Evolutionary conservation across 768 basidiomycete genomes (phyloP).

Genomic region (Boletus eberwhitei): DNA sequence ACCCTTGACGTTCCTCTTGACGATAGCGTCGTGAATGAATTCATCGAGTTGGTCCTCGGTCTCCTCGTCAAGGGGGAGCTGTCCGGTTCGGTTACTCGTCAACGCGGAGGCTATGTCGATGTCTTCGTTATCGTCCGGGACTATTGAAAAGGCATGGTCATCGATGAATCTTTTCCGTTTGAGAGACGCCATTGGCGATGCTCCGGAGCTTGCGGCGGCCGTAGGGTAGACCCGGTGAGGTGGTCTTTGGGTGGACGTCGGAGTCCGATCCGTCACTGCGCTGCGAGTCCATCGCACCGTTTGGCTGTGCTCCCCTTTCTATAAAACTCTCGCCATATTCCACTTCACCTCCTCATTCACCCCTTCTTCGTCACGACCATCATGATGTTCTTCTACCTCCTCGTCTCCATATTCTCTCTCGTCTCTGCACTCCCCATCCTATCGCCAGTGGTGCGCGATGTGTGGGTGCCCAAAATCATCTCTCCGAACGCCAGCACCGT

Average conservation of each 20-base stretch:
- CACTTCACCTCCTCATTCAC: slow-evolving; percentile 1
- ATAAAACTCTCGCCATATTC: slow-evolving; percentile 7
- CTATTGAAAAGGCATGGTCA: not conserved
- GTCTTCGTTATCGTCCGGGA: slow-evolving; percentile 34
- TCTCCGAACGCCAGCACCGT: slow-evolving; percentile 34
- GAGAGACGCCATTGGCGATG: slow-evolving; percentile 26
- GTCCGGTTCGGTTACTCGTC: slow-evolving; percentile 28
- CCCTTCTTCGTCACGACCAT: slow-evolving; percentile 13
- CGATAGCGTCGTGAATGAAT: slow-evolving; percentile 66
- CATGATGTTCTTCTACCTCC: slow-evolving; percentile 20
- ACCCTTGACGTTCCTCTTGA: slow-evolving; percentile 67
- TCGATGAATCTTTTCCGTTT: slow-evolving; percentile 31
- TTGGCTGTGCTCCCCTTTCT: slow-evolving; percentile 6
- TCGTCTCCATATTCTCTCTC: slow-evolving; percentile 19
- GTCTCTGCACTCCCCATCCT: slow-evolving; percentile 31
- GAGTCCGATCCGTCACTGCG: slow-evolving; percentile 1
- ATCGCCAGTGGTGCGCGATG: slow-evolving; percentile 36
- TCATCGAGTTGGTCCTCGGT: slow-evolving; percentile 51
- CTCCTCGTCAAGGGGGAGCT: not conserved
- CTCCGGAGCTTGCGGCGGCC: slow-evolving; percentile 10
- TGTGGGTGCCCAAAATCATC: slow-evolving; percentile 44
- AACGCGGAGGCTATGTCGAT: slow-evolving; percentile 66
- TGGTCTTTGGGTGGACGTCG: not conserved
- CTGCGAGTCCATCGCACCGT: not conserved
- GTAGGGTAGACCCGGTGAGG: not conserved